A percentile compares a stretch with the other conserved stretches of the same genome.
phyloP scores from a whole-genome alignment of 768 basidiomycete species.

The Kwoniella botswanensis region DNA sequence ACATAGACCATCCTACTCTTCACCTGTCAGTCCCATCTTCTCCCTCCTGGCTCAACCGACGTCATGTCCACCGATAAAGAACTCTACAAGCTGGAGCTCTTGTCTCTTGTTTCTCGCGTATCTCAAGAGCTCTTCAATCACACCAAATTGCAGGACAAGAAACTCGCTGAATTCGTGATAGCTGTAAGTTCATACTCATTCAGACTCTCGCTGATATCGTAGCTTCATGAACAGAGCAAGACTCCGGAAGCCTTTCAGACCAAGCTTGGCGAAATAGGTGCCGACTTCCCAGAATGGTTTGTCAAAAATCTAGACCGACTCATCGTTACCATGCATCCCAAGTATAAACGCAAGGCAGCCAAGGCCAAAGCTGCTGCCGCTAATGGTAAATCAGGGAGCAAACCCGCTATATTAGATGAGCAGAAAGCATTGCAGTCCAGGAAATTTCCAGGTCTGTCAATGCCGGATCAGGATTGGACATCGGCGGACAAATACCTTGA shows the following conservation, averaged over 20 bases:
- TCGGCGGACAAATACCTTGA: conserved; percentile 60
- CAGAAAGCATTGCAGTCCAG: conserved; percentile 74
- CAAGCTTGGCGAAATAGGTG: conserved; percentile 75
- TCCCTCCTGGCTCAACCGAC: neutral
- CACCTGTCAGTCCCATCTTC: too few relatives aligned
- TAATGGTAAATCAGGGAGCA: conserved; percentile 28
- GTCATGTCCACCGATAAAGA: conserved; percentile 61
- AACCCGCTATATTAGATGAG: conserved; percentile 60
- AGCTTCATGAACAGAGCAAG: conserved; percentile 81
- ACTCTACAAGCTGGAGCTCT: conserved; percentile 88
- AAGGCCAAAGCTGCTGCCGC: conserved; percentile 52
- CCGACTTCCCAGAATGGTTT: conserved; percentile 86
- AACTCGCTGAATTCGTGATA: conserved; percentile 93
- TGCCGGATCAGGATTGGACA: conserved; percentile 74
- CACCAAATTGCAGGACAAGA: conserved; percentile 77
- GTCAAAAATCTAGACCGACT: conserved; percentile 92
- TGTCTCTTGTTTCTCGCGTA: conserved; percentile 88
- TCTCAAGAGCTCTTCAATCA: conserved; percentile 92
- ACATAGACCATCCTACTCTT: too few relatives aligned
- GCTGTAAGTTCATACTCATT: conserved; percentile 54
- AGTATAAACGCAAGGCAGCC: conserved; percentile 77
- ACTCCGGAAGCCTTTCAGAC: conserved; percentile 78
- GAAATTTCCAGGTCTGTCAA: conserved; percentile 85
- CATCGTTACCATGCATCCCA: conserved; percentile 92
- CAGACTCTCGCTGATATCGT: conserved; percentile 5